Evolutionary conservation across 2,329 filamentous ascomycete species (phyloP).

Genomic region (Phialocephala sp.): DNA sequence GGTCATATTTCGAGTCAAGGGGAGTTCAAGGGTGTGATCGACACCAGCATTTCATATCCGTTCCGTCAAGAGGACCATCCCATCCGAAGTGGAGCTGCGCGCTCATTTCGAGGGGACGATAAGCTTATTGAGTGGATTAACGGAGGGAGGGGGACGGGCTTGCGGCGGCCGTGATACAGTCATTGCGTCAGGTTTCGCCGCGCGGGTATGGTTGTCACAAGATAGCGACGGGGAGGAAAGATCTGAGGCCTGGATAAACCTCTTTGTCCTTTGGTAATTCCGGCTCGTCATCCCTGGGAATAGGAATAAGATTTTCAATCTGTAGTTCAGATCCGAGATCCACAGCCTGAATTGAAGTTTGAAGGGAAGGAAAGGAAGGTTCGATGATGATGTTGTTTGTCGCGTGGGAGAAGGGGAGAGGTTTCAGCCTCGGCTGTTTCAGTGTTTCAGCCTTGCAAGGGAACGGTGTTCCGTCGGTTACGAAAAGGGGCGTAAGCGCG

Average conservation of each 20-base stretch:
- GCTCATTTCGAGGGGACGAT: background rate
- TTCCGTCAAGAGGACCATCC: constrained; percentile 5
- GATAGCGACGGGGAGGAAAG: background rate
- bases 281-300: constrained; percentile 5
- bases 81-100: background rate
- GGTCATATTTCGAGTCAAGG: background rate
- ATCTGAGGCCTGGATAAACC: constrained; percentile 6
- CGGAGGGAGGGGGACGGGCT: background rate
- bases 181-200: background rate
- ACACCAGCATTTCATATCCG: constrained; percentile 1
- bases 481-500: constrained; percentile 1
- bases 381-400: background rate
- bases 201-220: background rate
- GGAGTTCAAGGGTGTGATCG: background rate
- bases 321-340: background rate
- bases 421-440: constrained; percentile 10
- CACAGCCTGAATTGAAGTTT: constrained; percentile 2
- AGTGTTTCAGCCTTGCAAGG: constrained; percentile 6
- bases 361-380: background rate
- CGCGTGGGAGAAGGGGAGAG: background rate
- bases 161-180: constrained; percentile 5
- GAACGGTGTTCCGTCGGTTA: background rate
- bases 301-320: background rate
- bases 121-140: constrained; percentile 4
- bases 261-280: background rate